Evolutionary conservation across 176 grass and related monocot species (phyloP).

Genomic region (Miscanthus lutarioriparius): DNA sequence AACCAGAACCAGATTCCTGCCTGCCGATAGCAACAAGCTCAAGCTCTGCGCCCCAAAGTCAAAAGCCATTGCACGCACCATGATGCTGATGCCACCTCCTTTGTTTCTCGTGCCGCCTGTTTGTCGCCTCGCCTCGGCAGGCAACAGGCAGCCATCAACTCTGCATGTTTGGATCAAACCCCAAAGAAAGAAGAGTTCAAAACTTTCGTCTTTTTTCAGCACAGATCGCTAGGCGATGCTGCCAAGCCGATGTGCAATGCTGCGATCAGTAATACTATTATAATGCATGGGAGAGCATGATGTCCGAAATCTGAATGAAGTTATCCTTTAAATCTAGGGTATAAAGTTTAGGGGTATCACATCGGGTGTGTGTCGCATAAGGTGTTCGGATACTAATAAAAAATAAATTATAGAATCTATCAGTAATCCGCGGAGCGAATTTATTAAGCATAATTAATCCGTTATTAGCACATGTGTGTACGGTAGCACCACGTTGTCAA

Average conservation of each 20-base stretch:
- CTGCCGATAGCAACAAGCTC: background rate
- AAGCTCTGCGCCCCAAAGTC: slow-evolving; percentile 30
- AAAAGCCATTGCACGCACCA: slow-evolving; percentile 34
- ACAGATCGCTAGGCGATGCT: background rate
- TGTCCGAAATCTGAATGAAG: background rate
- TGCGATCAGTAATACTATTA: background rate
- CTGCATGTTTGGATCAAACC: background rate
- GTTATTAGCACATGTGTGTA: too few species aligned
- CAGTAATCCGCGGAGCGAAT: too few species aligned
- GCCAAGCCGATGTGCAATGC: background rate
- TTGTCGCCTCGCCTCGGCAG: slow-evolving; percentile 11
- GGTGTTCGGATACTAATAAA: too few species aligned
- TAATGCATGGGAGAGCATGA: background rate
- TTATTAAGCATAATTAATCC: too few species aligned
- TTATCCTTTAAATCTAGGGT: too few species aligned
- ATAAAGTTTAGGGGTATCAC: too few species aligned
- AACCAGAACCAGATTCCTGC: slow-evolving; percentile 42
- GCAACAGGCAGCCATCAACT: background rate
- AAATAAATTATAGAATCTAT: too few species aligned
- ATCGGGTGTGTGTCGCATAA: too few species aligned
- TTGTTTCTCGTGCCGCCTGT: slow-evolving; percentile 35
- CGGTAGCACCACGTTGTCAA: too few species aligned
- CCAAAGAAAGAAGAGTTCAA: background rate
- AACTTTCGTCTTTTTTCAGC: background rate
- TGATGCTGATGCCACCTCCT: slow-evolving; percentile 7